phyloP scores from a whole-genome alignment of 208 protist genomes.

The Phytomonas sp. region DNA sequence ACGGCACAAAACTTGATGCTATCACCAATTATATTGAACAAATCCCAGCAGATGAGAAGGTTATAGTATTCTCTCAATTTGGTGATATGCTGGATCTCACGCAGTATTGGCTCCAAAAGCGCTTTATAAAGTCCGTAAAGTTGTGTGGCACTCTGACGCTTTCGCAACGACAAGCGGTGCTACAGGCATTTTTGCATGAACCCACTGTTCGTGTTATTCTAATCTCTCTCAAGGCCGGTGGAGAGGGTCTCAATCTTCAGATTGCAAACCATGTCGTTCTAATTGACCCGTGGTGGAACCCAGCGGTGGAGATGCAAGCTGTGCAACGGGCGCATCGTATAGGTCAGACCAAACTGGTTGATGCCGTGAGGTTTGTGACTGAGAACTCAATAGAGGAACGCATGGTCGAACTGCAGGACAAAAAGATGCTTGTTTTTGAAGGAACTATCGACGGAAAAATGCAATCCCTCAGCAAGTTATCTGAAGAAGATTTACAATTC shows the following conservation, averaged over 20 bases:
- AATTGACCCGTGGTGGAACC: constrained; percentile 98
- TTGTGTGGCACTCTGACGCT: constrained; percentile 87
- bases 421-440: constrained; percentile 92
- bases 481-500: constrained; percentile 84
- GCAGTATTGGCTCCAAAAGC: constrained; percentile 75
- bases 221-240: constrained; percentile 97
- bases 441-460: constrained; percentile 89
- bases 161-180: constrained; percentile 67
- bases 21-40: constrained; percentile 75
- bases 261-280: constrained; percentile 97
- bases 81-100: constrained; percentile 94
- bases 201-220: constrained; percentile 92
- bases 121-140: constrained; percentile 74
- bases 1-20: constrained; percentile 86
- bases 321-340: constrained; percentile 97
- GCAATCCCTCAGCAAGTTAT: constrained; percentile 69
- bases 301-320: constrained; percentile 97
- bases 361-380: constrained; percentile 94
- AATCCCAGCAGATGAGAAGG: constrained; percentile 78
- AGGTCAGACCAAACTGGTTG: constrained; percentile 95
- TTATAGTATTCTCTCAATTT: constrained; percentile 95
- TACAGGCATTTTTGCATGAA: constrained; percentile 79
- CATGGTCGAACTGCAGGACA: constrained; percentile 90
- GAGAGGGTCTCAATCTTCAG: constrained; percentile 97
- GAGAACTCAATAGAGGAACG: constrained; percentile 85